phyloP scores from a whole-genome alignment of 306 rosid genomes.

The Cucumis hystrix region DNA sequence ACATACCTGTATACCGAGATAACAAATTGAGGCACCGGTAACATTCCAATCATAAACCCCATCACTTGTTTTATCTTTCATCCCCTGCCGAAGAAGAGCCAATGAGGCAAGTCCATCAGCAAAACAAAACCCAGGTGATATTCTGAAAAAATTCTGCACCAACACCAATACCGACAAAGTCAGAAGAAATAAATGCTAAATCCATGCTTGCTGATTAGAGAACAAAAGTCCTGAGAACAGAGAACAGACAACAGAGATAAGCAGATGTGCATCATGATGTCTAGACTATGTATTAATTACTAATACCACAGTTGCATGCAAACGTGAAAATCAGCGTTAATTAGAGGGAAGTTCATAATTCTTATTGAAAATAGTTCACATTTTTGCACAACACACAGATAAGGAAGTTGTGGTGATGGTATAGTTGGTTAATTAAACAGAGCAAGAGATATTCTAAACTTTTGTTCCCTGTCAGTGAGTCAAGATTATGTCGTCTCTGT shows the following conservation, averaged over 20 bases:
- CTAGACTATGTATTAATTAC: neutral
- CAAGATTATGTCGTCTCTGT: neutral
- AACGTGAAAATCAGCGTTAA: neutral
- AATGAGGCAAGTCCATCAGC: constrained; percentile 96
- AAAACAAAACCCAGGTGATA: constrained; percentile 95
- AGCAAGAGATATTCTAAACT: neutral
- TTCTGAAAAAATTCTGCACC: constrained; percentile 81
- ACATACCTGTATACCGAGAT: constrained; percentile 76
- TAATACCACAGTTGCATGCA: neutral
- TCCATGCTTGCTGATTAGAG: neutral
- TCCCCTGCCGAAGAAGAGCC: constrained; percentile 94
- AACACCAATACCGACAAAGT: constrained; percentile 10
- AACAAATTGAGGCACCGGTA: constrained; percentile 85
- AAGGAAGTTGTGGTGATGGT: neutral
- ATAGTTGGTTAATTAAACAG: neutral
- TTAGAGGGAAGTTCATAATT: neutral
- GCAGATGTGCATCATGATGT: neutral
- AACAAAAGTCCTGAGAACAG: neutral
- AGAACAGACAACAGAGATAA: neutral
- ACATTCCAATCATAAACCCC: constrained; percentile 86
- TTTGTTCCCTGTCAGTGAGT: neutral
- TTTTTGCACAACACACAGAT: neutral
- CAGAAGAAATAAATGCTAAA: constrained; percentile 1
- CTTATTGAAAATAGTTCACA: neutral
- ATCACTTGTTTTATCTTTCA: constrained; percentile 78